Evolutionary conservation across 139 green algal genomes (phyloP).

Genomic region (Coelastrella sp.): DNA sequence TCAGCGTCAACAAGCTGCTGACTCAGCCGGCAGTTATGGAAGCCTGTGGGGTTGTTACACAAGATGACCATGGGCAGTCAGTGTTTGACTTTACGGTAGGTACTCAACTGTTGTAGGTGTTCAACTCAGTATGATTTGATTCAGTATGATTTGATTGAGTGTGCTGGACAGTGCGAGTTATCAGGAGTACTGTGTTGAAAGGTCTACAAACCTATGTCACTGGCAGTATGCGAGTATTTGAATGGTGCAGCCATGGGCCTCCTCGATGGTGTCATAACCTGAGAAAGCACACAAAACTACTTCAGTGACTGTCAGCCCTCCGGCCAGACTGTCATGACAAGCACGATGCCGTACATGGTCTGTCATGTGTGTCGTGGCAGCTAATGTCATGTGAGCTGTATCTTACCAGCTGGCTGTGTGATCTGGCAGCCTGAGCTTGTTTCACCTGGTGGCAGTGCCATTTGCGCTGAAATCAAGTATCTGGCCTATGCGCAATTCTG

Average conservation of each 20-base stretch:
- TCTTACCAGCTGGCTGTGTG: too few species aligned
- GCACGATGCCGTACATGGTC: neutral
- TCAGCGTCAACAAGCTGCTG: slow-evolving; percentile 58
- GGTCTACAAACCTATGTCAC: too few species aligned
- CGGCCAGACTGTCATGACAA: neutral
- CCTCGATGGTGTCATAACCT: too few species aligned
- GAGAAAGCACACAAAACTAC: too few species aligned
- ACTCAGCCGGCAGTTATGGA: slow-evolving; percentile 43
- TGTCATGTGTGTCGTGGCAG: neutral
- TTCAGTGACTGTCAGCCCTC: too few species aligned
- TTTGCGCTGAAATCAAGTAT: neutral
- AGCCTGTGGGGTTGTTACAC: slow-evolving; percentile 22
- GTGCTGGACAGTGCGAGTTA: too few species aligned
- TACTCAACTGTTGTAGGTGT: neutral
- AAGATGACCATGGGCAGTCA: slow-evolving; percentile 35
- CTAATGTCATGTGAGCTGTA: too few species aligned
- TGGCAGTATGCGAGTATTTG: too few species aligned
- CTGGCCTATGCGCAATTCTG: neutral
- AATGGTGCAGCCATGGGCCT: too few species aligned
- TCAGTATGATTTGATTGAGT: neutral
- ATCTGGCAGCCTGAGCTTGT: too few species aligned
- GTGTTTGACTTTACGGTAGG: slow-evolving; percentile 46
- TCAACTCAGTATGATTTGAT: neutral
- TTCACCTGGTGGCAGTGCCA: too few species aligned
- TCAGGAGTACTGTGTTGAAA: too few species aligned